Evolutionary conservation across 1,284 basidiomycete species (phyloP), one percentile per base, ranked within the genome.

Genomic region (Xanthoconium separans): DNA sequence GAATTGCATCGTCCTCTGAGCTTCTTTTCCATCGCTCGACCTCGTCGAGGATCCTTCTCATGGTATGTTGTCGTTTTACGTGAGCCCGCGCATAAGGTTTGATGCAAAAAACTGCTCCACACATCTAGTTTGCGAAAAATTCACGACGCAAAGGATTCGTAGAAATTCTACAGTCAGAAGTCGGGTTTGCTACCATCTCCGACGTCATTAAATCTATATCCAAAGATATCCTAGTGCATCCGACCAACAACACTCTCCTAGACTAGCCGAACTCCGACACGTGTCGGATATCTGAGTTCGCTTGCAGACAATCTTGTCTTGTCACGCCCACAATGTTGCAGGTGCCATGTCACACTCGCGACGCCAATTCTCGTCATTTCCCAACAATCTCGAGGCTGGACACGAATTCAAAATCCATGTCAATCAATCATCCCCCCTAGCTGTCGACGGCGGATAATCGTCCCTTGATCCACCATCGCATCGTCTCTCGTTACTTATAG

Each of bases 161-260:
- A 9, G 31, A 57, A 47, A n/a, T 39, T 37, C 41, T 53, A 58
- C 34, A 31, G 51, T 50, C 47, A 50, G 44, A 30, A 22, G 16
- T 47, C 55, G 63, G 50, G 22, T 44, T 49, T 58, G 46, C 33
- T 37, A 27, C 15, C 55, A 69, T 59, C 64, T 65, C 63, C 63
- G 64, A 65, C 58, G 46, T 30, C 37, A 41, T 34, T 61, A 27
- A 53, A 31, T 33, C 34, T 16, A 39, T 30, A 47, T 43, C 41
- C 33, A 24, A 50, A 22, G 36, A 37, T 37, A 37, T 37, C 36
- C 36, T 16, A 37, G 36, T 37, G 10, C 36, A 10, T 5, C 36
- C 36, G 36, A 37, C 36, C 9, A n/a, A 18, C 36, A 37, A 11
- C 12, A 27, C 27, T 27, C 27, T 27, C 27, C 27, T 27, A 37